Conservation (phyloP, 2,329 filamentous ascomycete species). For the Claviceps purpurea region DNA sequence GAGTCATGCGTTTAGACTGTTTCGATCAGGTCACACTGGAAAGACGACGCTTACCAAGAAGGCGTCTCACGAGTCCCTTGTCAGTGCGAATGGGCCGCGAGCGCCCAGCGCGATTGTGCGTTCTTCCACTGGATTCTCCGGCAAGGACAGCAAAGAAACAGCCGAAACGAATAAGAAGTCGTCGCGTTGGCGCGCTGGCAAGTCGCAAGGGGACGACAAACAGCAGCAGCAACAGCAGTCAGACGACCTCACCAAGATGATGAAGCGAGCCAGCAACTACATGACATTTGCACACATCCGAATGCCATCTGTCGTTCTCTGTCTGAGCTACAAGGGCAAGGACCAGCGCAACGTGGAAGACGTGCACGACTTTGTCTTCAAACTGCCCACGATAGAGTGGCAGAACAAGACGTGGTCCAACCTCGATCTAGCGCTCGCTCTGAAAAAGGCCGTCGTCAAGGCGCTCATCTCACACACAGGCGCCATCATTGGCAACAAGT, state of each 20-base stretch:
- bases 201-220: slow-evolving; percentile 37
- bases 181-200: slow-evolving; percentile 41
- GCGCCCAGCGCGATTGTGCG: slow-evolving; percentile 30
- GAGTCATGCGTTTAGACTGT: slow-evolving; percentile 37
- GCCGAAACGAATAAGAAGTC: slow-evolving; percentile 30
- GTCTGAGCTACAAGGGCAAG: slow-evolving; percentile 91
- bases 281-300: slow-evolving; percentile 96
- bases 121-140: slow-evolving; percentile 31
- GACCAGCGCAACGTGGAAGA: slow-evolving; percentile 93
- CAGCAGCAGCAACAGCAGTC: slow-evolving; percentile 49
- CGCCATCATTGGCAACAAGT: slow-evolving; percentile 94
- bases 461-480: slow-evolving; percentile 91
- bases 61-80: slow-evolving; percentile 43
- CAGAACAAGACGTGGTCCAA: slow-evolving; percentile 99
- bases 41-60: slow-evolving; percentile 34
- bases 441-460: slow-evolving; percentile 90
- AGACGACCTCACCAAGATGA: slow-evolving; percentile 94
- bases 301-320: slow-evolving; percentile 88
- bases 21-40: slow-evolving; percentile 29
- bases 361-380: slow-evolving; percentile 94
- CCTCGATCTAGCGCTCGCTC: slow-evolving; percentile 76
- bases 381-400: slow-evolving; percentile 86
- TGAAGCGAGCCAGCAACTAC: slow-evolving; percentile 85
- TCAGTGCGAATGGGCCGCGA: slow-evolving; percentile 18
- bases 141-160: slow-evolving; percentile 24